Evolutionary conservation across 345 rosid genomes (phyloP).

Genomic region (Noccaea bulbosa): DNA sequence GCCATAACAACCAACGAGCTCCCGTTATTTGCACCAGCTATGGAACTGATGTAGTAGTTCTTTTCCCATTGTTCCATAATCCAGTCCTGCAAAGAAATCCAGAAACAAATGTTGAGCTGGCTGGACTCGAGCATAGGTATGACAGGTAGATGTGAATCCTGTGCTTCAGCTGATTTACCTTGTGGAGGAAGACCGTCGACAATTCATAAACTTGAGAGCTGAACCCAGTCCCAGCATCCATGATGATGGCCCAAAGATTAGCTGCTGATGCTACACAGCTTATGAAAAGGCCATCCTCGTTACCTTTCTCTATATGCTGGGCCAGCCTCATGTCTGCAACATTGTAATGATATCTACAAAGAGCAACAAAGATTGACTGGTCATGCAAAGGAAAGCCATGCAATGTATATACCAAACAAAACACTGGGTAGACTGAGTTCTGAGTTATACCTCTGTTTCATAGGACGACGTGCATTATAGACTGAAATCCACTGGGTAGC

Average conservation of each 20-base stretch:
- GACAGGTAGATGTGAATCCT: not conserved
- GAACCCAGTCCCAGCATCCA: constrained; percentile 99
- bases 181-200: constrained; percentile 82
- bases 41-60: constrained; percentile 87
- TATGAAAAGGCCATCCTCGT: constrained; percentile 83
- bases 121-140: constrained; percentile 16
- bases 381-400: constrained; percentile 14
- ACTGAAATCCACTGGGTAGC: constrained; percentile 96
- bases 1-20: constrained; percentile 96
- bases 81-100: constrained; percentile 73
- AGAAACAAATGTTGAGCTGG: constrained; percentile 20
- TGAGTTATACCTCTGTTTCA: constrained; percentile 77
- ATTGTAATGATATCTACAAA: constrained; percentile 89
- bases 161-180: constrained; percentile 55
- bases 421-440: no score
- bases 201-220: constrained; percentile 83
- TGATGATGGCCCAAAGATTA: constrained; percentile 94
- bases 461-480: constrained; percentile 88
- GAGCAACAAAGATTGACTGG: constrained; percentile 27
- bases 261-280: constrained; percentile 89
- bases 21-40: constrained; percentile 90
- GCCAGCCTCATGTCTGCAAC: constrained; percentile 77
- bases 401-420: not conserved
- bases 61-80: constrained; percentile 99
- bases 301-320: constrained; percentile 92